Base-by-base conservation (phyloP, 2,329 filamentous ascomycete species). In the Trichophyton simii region DNA sequence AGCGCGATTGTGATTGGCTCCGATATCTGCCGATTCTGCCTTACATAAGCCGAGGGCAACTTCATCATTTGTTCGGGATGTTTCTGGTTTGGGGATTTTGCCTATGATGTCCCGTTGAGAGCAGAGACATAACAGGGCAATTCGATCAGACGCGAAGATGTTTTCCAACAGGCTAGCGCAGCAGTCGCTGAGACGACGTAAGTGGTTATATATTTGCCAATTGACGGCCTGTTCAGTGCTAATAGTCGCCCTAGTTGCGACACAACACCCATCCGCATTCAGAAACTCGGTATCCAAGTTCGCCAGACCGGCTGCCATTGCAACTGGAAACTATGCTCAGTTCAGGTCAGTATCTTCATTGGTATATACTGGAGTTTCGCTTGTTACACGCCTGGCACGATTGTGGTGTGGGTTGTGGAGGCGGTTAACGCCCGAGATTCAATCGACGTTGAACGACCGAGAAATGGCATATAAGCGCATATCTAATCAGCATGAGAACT, bases 141-240 rank as follows among this genome's bases (percentile, higher is more conserved):
- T 41, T 42, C 46, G 28, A n/a, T 22, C 34, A 11, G 6, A 44
- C 36, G 61, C 65, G 70, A 76, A 62, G 54, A 78, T 80, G 77
- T 71, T 78, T 66, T 75, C 76, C 60, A 77, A 78, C 67, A 76
- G 77, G 70, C 68, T 77, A 69, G 72, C 74, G 61, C 77, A 79
- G 67, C 74, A 76, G 66, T 77, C 76, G 63, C 70, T 77, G 69
- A 73, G 77, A 71, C 76, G 78, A 70, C 71, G 78, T 80, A 78
- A 66, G 76, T 73, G 22, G 42, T 46, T 34, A 54, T 15, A 34
- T 28, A 6, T 52, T 13, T 34, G 13, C 46, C 20, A 6, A 11
- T 48, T 41, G 57, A 57, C 11, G n/a, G 57, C 42, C 25, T n/a
- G 60, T 55, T 44, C 2, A 50, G 63, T 62, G 66, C 66, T 66